Base-by-base conservation (phyloP, 805 yeast genomes). In the Starmerella bacillaris region DNA sequence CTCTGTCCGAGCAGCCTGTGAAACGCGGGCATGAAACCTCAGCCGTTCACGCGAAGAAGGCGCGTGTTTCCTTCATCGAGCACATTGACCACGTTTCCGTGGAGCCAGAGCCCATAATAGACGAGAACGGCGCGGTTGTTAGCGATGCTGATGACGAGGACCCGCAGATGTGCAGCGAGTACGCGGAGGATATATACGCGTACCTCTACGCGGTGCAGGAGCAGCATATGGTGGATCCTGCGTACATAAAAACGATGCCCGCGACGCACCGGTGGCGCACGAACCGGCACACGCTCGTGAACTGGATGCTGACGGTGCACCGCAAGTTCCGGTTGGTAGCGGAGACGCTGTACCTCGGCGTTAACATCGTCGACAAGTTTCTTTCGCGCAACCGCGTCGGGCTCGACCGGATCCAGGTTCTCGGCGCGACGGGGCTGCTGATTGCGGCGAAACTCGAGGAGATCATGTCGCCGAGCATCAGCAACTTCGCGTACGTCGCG, bases 401-500 rank as follows among this genome's bases (percentile, higher is more conserved):
- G 38, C 70, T 83, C 39, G 82, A 75, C 49, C 71, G 78, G 56
- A 57, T 84, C 33, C 95, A 84, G 60, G 64, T 83, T 41, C 63
- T 82, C 36, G 94, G 94, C 4, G 78, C 89, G 1, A 79, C 93
- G 1, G 67, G 84, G 9, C 59, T 84, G 38, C 79, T 82, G 55
- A 76, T 42, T 11, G 95, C 96, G 8, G 92, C 95, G 20, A 86
- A 86, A 58, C 84, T 77, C 54, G 94, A 84, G 59, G 95, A 84
- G 58, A 92, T 84, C 19, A 77, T 74, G 51, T 66, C 82, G 8
- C 95, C 94, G 8, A 74, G 84, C 24, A 74, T 84, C 21, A 69
- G 74, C 40, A 78, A 79, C 55, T 84, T 79, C 53, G 78, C 93
- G 3, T 78, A 77, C 52, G 79, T 79, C 39, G 79, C 93, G 18